Evolutionary conservation across 306 rosid genomes (phyloP).

Genomic region (Sicyos edulis): DNA sequence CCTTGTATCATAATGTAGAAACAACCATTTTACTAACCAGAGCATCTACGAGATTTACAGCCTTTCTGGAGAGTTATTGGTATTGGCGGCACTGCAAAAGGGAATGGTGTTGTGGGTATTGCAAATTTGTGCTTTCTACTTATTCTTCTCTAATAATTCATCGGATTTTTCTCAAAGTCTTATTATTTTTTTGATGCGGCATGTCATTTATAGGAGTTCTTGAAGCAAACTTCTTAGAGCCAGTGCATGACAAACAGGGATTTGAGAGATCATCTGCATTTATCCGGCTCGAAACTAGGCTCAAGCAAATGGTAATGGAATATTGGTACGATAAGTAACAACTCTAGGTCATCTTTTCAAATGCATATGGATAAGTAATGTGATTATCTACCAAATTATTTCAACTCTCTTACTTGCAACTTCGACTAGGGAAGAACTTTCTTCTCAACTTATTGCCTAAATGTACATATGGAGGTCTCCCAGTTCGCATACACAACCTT

Average conservation of each 20-base stretch:
- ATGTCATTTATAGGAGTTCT: slow-evolving; percentile 53
- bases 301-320: slow-evolving; percentile 64
- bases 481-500: no score
- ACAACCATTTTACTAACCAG: slow-evolving; percentile 27
- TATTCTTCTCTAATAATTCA: slow-evolving; percentile 4
- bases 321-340: slow-evolving; percentile 61
- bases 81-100: slow-evolving; percentile 52
- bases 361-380: background rate
- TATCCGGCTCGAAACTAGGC: slow-evolving; percentile 66
- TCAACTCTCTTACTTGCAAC: slow-evolving; percentile 1
- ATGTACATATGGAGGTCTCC: background rate
- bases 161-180: slow-evolving; percentile 21
- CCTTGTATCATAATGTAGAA: slow-evolving; percentile 21
- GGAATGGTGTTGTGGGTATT: slow-evolving; percentile 84
- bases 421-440: background rate
- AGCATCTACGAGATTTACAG: slow-evolving; percentile 38
- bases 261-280: slow-evolving; percentile 78
- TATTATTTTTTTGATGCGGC: slow-evolving; percentile 19
- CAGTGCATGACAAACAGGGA: slow-evolving; percentile 97
- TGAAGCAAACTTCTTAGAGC: slow-evolving; percentile 92
- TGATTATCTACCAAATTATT: slow-evolving; percentile 3
- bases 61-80: slow-evolving; percentile 81
- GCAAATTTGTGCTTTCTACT: slow-evolving; percentile 25
- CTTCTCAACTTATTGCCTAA: background rate
- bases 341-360: background rate